A percentile compares a stretch with the other conserved stretches of the same genome.
phyloP scores from a whole-genome alignment of 2,329 filamentous ascomycete genomes.

The Fusarium hostae region DNA sequence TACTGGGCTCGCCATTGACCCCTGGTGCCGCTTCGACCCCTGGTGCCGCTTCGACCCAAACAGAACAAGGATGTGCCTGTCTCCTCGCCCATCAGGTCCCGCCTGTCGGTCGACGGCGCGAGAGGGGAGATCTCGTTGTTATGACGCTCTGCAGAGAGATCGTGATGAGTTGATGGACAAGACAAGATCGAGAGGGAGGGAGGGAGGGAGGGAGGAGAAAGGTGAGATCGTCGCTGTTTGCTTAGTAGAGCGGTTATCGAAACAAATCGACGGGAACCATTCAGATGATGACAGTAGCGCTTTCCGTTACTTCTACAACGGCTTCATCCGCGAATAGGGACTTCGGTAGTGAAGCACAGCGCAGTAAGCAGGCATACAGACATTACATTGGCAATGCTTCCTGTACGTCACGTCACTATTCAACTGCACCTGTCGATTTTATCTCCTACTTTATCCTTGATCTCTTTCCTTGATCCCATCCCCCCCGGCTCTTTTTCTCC shows the following conservation, averaged over 20 bases:
- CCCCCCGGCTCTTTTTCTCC: constrained; percentile 20
- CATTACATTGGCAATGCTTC: constrained; percentile 7
- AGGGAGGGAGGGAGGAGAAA: neutral
- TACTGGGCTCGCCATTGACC: constrained; percentile 10
- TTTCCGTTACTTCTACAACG: neutral
- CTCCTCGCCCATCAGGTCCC: constrained; percentile 22
- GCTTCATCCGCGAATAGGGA: constrained; percentile 4
- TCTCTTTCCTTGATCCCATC: neutral
- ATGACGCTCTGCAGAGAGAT: constrained; percentile 23
- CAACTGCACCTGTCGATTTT: constrained; percentile 15
- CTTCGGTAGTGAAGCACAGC: neutral
- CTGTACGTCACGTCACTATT: constrained; percentile 33
- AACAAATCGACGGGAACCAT: neutral
- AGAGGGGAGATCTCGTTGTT: constrained; percentile 27
- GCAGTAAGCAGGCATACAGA: constrained; percentile 1
- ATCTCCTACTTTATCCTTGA: constrained; percentile 12
- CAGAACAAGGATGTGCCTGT: constrained; percentile 19
- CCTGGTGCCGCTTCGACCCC: constrained; percentile 19
- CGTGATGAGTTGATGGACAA: constrained; percentile 9
- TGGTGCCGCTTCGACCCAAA: constrained; percentile 16
- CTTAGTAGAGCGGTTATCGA: constrained; percentile 8
- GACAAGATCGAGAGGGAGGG: neutral
- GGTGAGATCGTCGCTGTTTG: neutral
- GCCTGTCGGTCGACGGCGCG: constrained; percentile 27
- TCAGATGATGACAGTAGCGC: constrained; percentile 1